Evolutionary conservation across 108 stramenopile species (phyloP).

Genomic region (Chaetoceros tenuissimus): DNA sequence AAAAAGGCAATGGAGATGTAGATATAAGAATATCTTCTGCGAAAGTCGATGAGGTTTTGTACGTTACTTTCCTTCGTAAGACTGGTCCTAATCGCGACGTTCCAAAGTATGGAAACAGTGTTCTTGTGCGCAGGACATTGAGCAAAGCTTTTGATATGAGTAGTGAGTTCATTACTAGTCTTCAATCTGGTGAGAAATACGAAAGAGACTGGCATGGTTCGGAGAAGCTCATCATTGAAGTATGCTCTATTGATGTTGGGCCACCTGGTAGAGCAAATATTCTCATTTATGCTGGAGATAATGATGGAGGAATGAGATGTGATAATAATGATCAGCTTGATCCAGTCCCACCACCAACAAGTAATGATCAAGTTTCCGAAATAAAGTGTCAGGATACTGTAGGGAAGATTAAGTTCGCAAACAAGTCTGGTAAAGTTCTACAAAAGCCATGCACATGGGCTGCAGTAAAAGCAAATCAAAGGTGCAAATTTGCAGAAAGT

Average conservation of each 20-base stretch:
- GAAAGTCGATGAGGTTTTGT: not conserved
- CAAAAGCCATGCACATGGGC: too few species aligned
- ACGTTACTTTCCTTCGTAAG: not conserved
- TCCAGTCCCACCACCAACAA: too few species aligned
- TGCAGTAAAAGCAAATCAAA: too few species aligned
- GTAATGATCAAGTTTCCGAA: too few species aligned
- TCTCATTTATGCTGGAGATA: not conserved
- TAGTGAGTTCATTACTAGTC: not conserved
- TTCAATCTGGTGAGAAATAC: not conserved
- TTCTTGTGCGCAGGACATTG: not conserved
- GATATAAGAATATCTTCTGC: not conserved
- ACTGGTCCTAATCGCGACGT: not conserved
- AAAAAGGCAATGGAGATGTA: not conserved
- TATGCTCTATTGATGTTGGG: not conserved
- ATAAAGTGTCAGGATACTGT: too few species aligned
- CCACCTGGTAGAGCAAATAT: not conserved
- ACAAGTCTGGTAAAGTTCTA: too few species aligned
- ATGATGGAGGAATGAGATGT: too few species aligned
- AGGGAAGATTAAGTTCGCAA: too few species aligned
- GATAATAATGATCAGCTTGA: too few species aligned
- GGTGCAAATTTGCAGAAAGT: too few species aligned
- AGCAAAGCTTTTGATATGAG: not conserved
- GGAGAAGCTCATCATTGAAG: too few species aligned
- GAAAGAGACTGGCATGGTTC: not conserved
- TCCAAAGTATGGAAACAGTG: not conserved